Evolutionary conservation across 805 yeast species (phyloP).

Genomic region (Metschnikowia vanudenii): DNA sequence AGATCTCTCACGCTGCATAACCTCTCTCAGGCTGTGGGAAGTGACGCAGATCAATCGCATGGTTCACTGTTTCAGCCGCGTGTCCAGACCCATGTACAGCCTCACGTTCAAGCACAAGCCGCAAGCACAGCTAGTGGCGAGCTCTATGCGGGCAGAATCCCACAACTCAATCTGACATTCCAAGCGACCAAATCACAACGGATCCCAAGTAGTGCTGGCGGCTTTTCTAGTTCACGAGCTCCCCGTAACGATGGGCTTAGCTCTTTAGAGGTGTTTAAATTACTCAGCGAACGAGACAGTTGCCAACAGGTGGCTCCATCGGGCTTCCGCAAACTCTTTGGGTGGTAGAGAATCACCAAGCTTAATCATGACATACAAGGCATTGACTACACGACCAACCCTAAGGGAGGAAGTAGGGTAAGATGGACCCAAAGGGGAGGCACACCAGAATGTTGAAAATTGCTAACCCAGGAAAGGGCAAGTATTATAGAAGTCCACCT

Average conservation of each 20-base stretch:
- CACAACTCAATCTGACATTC: background rate
- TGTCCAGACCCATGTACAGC: too few relatives aligned
- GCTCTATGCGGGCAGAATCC: background rate
- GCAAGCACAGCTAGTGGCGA: background rate
- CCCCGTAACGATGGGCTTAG: slow-evolving; percentile 16
- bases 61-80: too few relatives aligned
- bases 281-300: slow-evolving; percentile 17
- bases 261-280: slow-evolving; percentile 23
- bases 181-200: background rate
- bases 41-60: slow-evolving; percentile 2
- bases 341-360: slow-evolving; percentile 30
- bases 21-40: slow-evolving; percentile 21
- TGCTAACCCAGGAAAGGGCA: too few relatives aligned
- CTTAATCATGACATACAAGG: too few relatives aligned
- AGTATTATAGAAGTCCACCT: too few relatives aligned
- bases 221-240: background rate
- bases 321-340: slow-evolving; percentile 30
- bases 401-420: too few relatives aligned
- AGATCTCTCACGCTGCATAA: slow-evolving; percentile 37
- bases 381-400: too few relatives aligned
- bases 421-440: too few relatives aligned
- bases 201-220: background rate
- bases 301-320: slow-evolving; percentile 7
- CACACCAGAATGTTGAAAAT: too few relatives aligned
- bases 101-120: background rate